Evolutionary conservation across 371 early-diverging fungal species (phyloP).

Genomic region (Dichotomocladium elegans): DNA sequence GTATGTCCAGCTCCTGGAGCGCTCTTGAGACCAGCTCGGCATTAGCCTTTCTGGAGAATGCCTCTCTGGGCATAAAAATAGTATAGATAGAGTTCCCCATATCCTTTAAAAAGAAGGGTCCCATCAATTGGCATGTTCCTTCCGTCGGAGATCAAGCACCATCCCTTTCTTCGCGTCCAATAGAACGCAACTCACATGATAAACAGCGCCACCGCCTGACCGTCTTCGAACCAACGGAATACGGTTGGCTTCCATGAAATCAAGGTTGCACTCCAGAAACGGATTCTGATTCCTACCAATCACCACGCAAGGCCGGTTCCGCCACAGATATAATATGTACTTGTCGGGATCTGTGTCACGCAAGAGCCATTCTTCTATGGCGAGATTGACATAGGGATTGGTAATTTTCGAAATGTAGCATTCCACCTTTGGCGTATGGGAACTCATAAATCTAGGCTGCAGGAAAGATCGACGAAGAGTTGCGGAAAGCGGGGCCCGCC

Average conservation of each 20-base stretch:
- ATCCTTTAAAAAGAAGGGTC: constrained; percentile 53
- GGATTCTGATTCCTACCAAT: constrained; percentile 97
- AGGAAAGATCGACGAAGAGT: too few species aligned
- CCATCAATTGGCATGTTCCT: not conserved
- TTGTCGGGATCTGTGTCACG: constrained; percentile 61
- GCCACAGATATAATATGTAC: constrained; percentile 80
- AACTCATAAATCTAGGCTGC: too few species aligned
- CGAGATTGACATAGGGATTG: constrained; percentile 87
- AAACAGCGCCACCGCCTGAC: constrained; percentile 96
- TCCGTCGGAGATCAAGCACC: not conserved
- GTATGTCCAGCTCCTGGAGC: constrained; percentile 76
- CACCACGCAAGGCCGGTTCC: constrained; percentile 86
- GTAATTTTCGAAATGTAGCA: constrained; percentile 63
- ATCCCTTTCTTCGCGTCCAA: not conserved
- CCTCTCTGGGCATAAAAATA: constrained; percentile 85
- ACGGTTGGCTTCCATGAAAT: constrained; percentile 53
- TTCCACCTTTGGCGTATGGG: constrained; percentile 25
- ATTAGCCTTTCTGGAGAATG: constrained; percentile 72
- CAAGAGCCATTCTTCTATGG: constrained; percentile 89
- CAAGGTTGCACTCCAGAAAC: constrained; percentile 88
- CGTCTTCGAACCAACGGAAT: constrained; percentile 85
- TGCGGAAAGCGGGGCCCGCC: too few species aligned
- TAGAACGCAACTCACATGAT: constrained; percentile 69
- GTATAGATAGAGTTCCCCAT: constrained; percentile 94
- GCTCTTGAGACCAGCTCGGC: constrained; percentile 81